Conservation (phyloP, 2,329 filamentous ascomycete species). For the Neophaeococcomyces mojaviensis region DNA sequence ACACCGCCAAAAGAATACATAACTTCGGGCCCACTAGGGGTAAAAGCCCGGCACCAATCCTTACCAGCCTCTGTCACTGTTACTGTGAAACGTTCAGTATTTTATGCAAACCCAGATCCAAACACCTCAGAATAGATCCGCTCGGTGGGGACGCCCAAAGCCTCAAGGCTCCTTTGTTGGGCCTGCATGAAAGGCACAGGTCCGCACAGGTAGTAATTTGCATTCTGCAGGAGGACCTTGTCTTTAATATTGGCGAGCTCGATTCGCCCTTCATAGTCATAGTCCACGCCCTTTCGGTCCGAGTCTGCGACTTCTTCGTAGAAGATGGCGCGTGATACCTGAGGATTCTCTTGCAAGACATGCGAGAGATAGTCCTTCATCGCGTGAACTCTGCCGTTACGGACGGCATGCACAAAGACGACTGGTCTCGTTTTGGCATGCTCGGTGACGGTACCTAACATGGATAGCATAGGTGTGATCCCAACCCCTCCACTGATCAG, state of each 20-base stretch:
- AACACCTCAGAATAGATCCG: constrained; percentile 27
- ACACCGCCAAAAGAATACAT: too few species aligned
- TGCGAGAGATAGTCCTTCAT: constrained; percentile 43
- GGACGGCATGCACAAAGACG: constrained; percentile 52
- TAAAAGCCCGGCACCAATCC: too few species aligned
- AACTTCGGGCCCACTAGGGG: too few species aligned
- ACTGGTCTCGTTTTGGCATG: constrained; percentile 32
- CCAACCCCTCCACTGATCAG: constrained; percentile 57
- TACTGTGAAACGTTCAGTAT: too few species aligned
- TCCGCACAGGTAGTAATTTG: constrained; percentile 67
- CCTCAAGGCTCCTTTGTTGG: constrained; percentile 14
- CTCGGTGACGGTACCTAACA: constrained; percentile 48
- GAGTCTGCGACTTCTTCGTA: too few species aligned
- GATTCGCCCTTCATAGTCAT: constrained; percentile 53
- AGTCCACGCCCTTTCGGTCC: constrained; percentile 43
- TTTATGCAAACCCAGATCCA: constrained; percentile 13
- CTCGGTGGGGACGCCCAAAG: constrained; percentile 19
- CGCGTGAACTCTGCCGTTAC: constrained; percentile 37
- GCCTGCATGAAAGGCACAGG: constrained; percentile 59
- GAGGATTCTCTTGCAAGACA: constrained; percentile 51
- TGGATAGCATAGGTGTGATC: constrained; percentile 53
- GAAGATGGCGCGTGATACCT: constrained; percentile 36
- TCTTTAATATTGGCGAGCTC: constrained; percentile 49
- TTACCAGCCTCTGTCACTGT: too few species aligned
- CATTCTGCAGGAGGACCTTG: constrained; percentile 40